phyloP scores from a whole-genome alignment of 345 rosid species.

The Mallotus nudiflorus region DNA sequence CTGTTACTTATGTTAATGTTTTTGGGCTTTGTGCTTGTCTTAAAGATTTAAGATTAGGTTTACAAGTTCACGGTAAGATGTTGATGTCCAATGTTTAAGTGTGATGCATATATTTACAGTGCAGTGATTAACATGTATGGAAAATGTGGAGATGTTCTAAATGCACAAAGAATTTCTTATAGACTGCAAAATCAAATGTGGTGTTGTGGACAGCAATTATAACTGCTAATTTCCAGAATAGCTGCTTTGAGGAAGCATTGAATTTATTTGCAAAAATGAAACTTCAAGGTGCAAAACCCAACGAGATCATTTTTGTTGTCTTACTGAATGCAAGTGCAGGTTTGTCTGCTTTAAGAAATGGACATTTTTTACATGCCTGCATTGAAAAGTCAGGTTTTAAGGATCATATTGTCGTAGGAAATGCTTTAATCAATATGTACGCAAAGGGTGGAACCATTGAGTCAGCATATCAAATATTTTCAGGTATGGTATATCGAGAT shows the following conservation, averaged over 20 bases:
- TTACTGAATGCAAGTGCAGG: slow-evolving; percentile 62
- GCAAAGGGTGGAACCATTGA: slow-evolving; percentile 60
- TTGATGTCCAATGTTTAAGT: slow-evolving; percentile 36
- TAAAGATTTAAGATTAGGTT: slow-evolving; percentile 53
- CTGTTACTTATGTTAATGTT: slow-evolving; percentile 48
- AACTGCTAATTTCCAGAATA: slow-evolving; percentile 68
- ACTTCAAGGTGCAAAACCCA: slow-evolving; percentile 44
- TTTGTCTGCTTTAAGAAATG: slow-evolving; percentile 55
- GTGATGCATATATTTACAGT: slow-evolving; percentile 42
- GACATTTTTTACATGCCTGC: slow-evolving; percentile 50
- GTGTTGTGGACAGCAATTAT: slow-evolving; percentile 63
- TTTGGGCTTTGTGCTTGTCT: slow-evolving; percentile 55
- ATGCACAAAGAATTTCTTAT: slow-evolving; percentile 56
- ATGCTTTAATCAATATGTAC: slow-evolving; percentile 74
- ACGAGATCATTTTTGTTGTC: slow-evolving; percentile 64
- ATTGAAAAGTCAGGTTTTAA: slow-evolving; percentile 52
- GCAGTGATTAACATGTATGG: slow-evolving; percentile 78
- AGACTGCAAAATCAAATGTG: slow-evolving; percentile 38
- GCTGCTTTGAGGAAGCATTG: slow-evolving; percentile 67
- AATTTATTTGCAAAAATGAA: slow-evolving; percentile 52
- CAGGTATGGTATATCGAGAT: slow-evolving; percentile 39
- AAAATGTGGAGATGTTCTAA: slow-evolving; percentile 51
- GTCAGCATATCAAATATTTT: slow-evolving; percentile 53
- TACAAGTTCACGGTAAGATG: slow-evolving; percentile 56
- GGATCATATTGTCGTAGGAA: slow-evolving; percentile 58